Base-by-base conservation (phyloP, 768 basidiomycete genomes). In the Mrakia hoshinonis region DNA sequence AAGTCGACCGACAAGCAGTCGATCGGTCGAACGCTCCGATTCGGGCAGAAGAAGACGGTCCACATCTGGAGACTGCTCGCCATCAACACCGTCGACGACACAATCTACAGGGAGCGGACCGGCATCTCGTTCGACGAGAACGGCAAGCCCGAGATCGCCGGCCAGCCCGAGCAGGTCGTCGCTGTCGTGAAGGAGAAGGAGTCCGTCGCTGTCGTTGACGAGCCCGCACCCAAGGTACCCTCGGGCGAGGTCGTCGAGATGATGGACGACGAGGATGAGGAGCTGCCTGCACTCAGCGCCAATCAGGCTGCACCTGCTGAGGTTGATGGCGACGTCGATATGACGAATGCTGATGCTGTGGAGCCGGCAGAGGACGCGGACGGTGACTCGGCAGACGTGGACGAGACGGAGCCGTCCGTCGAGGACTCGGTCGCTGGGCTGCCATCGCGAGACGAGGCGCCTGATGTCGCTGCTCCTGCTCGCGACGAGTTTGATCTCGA, bases 21-120 rank as follows among this genome's bases (percentile, higher is more conserved):
- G n/a, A 78, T 79, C 51, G 80, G 80, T 31, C 76, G 80, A 38
- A 75, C 80, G 13, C 85, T 89, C 74, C 85, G 92, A 46, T 94
- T 86, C 76, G 92, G 92, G 9, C 92, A 94, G 79, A 82, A 82
- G 29, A 89, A 89, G 75, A 85, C 84, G 65, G 93, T 95, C 51
- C 83, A 85, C 66, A 87, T 95, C 69, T 91, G 87, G 85, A 84
- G 89, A 70, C 91, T 91, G 80, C 81, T 91, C 77, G 91, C 90
- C n/a, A 81, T 81, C 73, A 87, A 92, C 75, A 95, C 92, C 5
- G 92, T 94, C 75, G 93, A 96, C 79, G 84, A 88, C 62, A 88
- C 91, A 75, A 90, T 93, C 64, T 92, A 85, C 74, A 72, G 76
- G 24, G 67, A 65, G 15, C 72, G 78, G 20, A 68, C 68, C 60